A percentile compares a stretch with the other conserved stretches of the same genome.
Evolutionary conservation across 2,329 filamentous ascomycete genomes (phyloP).

Genomic region (Tolypocladium ophioglossoides): DNA sequence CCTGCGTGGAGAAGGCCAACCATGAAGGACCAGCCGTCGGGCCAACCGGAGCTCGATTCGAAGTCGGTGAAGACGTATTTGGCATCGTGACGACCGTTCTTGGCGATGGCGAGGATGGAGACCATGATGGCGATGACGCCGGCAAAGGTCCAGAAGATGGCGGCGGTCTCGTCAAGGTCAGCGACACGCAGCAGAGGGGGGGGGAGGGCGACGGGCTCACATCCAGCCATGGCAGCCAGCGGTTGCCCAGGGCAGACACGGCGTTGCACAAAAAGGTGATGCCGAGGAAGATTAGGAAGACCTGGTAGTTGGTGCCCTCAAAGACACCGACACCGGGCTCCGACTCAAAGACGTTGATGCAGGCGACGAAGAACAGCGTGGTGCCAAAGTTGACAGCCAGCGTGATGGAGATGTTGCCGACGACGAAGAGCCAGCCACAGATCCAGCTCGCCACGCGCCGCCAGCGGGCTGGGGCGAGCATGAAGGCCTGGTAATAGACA

Average conservation of each 20-base stretch:
- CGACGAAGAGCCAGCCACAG: slow-evolving; percentile 65
- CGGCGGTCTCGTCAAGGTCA: slow-evolving; percentile 43
- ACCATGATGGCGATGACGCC: slow-evolving; percentile 56
- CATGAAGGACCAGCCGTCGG: slow-evolving; percentile 60
- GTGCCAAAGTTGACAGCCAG: slow-evolving; percentile 77
- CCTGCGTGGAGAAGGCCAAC: slow-evolving; percentile 63
- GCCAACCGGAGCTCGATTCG: slow-evolving; percentile 59
- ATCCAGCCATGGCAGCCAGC: slow-evolving; percentile 56
- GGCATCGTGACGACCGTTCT: slow-evolving; percentile 53
- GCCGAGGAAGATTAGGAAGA: slow-evolving; percentile 61
- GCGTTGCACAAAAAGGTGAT: slow-evolving; percentile 54
- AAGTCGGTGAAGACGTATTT: slow-evolving; percentile 59
- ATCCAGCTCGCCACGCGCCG: slow-evolving; percentile 58
- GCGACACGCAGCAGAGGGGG: too few species aligned
- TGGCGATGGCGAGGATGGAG: slow-evolving; percentile 54
- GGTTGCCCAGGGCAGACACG: slow-evolving; percentile 58
- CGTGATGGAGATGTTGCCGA: slow-evolving; percentile 74
- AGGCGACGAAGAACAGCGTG: slow-evolving; percentile 49
- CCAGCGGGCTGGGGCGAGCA: slow-evolving; percentile 52
- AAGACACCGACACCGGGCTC: slow-evolving; percentile 32
- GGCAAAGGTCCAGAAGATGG: slow-evolving; percentile 66
- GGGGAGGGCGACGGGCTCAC: slow-evolving; percentile 42
- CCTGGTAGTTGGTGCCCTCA: slow-evolving; percentile 47
- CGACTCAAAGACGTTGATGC: slow-evolving; percentile 44
- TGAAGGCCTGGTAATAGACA: slow-evolving; percentile 71